Conservation (phyloP, 2,329 filamentous ascomycete species). For the Lachnellula willkommii region DNA sequence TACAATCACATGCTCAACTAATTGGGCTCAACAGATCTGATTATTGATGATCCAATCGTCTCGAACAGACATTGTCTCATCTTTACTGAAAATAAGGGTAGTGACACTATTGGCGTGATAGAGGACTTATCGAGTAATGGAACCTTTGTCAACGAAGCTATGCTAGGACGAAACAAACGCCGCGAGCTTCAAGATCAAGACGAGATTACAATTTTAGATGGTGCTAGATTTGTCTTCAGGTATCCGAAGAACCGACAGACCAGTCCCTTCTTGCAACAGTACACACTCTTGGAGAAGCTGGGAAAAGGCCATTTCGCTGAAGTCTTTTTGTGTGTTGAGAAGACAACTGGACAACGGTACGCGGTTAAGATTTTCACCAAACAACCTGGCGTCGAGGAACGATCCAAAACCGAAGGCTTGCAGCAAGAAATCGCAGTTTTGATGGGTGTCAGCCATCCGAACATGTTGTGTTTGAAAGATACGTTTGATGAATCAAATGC, state of each 20-base stretch:
- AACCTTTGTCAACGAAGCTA: constrained; percentile 88
- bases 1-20: neutral
- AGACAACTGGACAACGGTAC: constrained; percentile 71
- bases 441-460: constrained; percentile 95
- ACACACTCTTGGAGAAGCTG: constrained; percentile 75
- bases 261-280: constrained; percentile 80
- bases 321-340: constrained; percentile 87
- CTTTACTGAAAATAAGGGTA: constrained; percentile 56
- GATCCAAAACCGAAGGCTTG: constrained; percentile 75
- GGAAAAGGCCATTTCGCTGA: constrained; percentile 95
- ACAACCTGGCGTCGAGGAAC: constrained; percentile 73
- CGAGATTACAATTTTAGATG: constrained; percentile 80
- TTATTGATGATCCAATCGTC: constrained; percentile 70
- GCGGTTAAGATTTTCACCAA: constrained; percentile 96
- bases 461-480: constrained; percentile 87
- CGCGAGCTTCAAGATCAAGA: constrained; percentile 85
- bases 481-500: constrained; percentile 89
- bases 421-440: constrained; percentile 95
- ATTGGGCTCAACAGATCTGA: constrained; percentile 51
- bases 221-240: constrained; percentile 83
- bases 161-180: constrained; percentile 87
- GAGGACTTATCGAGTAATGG: constrained; percentile 96
- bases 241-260: constrained; percentile 73
- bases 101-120: constrained; percentile 64
- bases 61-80: constrained; percentile 79